Evolutionary conservation across 345 rosid species (phyloP).

Genomic region (Erysimum cheiranthoides): DNA sequence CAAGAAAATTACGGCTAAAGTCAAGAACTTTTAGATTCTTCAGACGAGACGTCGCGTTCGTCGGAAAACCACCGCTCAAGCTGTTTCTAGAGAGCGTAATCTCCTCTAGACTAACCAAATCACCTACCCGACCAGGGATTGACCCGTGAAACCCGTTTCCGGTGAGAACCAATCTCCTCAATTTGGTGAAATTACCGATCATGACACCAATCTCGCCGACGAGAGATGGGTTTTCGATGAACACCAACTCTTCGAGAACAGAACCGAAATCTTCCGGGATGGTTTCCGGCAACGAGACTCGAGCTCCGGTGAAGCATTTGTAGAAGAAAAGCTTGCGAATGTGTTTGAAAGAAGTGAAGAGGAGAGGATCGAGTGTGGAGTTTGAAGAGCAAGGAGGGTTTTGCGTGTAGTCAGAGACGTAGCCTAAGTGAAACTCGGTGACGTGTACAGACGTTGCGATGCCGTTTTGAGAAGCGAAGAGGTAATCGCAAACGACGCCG

Average conservation of each 20-base stretch:
- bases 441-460: constrained; percentile 49
- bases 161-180: constrained; percentile 57
- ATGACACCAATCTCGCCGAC: constrained; percentile 51
- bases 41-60: constrained; percentile 41
- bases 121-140: constrained; percentile 50
- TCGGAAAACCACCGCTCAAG: constrained; percentile 52
- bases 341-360: constrained; percentile 58
- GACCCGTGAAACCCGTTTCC: constrained; percentile 65
- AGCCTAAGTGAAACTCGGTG: constrained; percentile 66
- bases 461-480: constrained; percentile 27
- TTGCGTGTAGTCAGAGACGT: constrained; percentile 63
- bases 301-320: constrained; percentile 58
- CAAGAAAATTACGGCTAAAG: constrained; percentile 56
- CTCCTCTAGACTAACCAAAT: constrained; percentile 57
- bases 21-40: constrained; percentile 57
- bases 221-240: constrained; percentile 62
- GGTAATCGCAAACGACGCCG: constrained; percentile 67
- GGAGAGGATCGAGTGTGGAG: constrained; percentile 58
- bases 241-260: constrained; percentile 63
- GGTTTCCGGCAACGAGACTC: constrained; percentile 44
- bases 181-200: constrained; percentile 49
- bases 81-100: constrained; percentile 62
- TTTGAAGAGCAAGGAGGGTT: constrained; percentile 67
- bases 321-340: constrained; percentile 73
- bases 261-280: constrained; percentile 50